Evolutionary conservation across 2,329 filamentous ascomycete genomes (phyloP), one percentile per base, ranked within the genome.

Genomic region (Amauroascus verrucosus): DNA sequence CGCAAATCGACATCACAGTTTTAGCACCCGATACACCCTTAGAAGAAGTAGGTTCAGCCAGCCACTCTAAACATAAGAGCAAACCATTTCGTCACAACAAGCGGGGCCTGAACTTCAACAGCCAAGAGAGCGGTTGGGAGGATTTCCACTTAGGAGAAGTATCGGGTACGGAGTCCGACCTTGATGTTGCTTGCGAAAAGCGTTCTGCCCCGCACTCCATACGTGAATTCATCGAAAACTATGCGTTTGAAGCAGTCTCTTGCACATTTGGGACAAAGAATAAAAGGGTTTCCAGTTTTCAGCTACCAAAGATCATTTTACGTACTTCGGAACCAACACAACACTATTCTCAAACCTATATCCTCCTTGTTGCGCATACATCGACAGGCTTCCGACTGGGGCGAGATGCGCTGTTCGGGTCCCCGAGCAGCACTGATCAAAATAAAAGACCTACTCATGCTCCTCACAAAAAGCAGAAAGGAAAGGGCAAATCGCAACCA

Each of bases 351-450:
- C 70, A 73, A 5, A 63, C 76, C 33, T 82, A 81, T 54, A 61
- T 82, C 18, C 69, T 83, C 14, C 65, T 82, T 13, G 75, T 81
- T 11, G 78, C 78, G 0, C 75, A 76, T 22, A 75, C 72, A 1
- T 66, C 67, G 0, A 71, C 67, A 0, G 73, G 74, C 1, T 72
- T 76, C 55, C 70, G 66, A 30, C 66, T 82, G 9, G 79, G 75
- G 1, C 63, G 72, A 2, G 78, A 82, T 60, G 73, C 70, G 59
- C 66, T 81, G 1, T 75, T 73, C 9, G 32, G 32, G 7, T 16
- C 20, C 18, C 2, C 35, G 2, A 41, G 16, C 9, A 54, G n/a
- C 2, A 14, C 46, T 18, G 40, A 28, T 33, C 50, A n/a, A 54
- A 60, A 46, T 54, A 51, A 47, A 13, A 46, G 37, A 26, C 18